Base-by-base conservation (phyloP, 2,329 filamentous ascomycete species). In the Hirsutella rhossiliensis region DNA sequence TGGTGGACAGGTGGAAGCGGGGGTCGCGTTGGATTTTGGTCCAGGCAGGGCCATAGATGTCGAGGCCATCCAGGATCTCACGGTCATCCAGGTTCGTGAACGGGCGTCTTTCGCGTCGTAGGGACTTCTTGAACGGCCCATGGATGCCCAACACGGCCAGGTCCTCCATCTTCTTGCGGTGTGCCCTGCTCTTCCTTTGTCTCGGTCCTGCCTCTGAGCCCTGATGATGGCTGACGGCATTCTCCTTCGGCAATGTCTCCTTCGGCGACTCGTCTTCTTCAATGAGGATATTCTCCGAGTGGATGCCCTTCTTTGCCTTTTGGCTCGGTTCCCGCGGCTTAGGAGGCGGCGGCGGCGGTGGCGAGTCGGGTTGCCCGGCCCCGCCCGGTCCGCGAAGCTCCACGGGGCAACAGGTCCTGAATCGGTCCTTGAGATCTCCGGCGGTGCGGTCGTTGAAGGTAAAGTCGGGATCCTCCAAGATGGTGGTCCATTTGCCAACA, bases 401-500 rank as follows among this genome's bases (percentile, higher is more conserved):
- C 30, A 71, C 69, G 0, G 78, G 78, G 48, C 78, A 82, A 54
- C 78, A 82, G 4, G 78, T 82, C 41, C 78, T 69, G 54, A 82
- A 82, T 12, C 79, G 68, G 56, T 82, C 78, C 56, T 82, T 82
- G 42, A 82, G 57, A 53, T 82, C 78, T 9, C 76, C 76, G 4
- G 77, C 75, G 2, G 73, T 75, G 46, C 79, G 71, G 15, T 68
- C 69, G 52, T 80, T 77, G 61, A 82, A 82, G 11, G 59, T 66
- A 54, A 79, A 82, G 37, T 71, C 71, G 0, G 69, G 59, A 47
- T 82, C 79, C 41, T 79, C 75, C 20, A 82, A 61, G 29, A 82
- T 82, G 45, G 67, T 73, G 9, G 75, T 80, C 78, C 78, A 82
- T 52, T 75, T 78, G 32, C 78, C 79, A 9, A 82, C 73, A 1